Evolutionary conservation across 1,139 yeast genomes (phyloP).

Genomic region (Yamadazyma taylorii): DNA sequence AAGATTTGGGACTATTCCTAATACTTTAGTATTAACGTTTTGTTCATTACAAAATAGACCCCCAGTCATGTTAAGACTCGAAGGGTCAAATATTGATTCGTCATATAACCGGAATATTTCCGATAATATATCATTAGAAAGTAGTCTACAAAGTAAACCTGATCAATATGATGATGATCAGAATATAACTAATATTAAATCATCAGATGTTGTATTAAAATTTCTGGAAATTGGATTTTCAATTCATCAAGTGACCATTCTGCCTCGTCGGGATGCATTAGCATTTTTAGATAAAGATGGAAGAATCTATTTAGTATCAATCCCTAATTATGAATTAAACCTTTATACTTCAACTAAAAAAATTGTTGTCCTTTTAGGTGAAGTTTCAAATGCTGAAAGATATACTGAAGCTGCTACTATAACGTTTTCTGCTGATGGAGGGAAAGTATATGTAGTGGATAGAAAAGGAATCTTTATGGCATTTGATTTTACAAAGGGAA

Average conservation of each 20-base stretch:
- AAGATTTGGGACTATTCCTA: constrained; percentile 51
- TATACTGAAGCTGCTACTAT: constrained; percentile 73
- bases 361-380: constrained; percentile 71
- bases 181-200: constrained; percentile 25
- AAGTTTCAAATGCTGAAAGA: constrained; percentile 71
- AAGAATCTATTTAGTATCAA: constrained; percentile 63
- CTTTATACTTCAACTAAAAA: constrained; percentile 33
- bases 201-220: constrained; percentile 40
- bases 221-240: constrained; percentile 81
- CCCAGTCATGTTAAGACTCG: constrained; percentile 34
- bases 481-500: constrained; percentile 86
- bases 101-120: constrained; percentile 12
- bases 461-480: constrained; percentile 76
- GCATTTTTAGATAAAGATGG: constrained; percentile 83
- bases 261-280: constrained; percentile 85
- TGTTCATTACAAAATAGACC: constrained; percentile 40
- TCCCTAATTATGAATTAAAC: constrained; percentile 53
- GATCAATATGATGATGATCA: constrained; percentile 18
- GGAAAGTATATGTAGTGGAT: constrained; percentile 72
- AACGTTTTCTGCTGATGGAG: constrained; percentile 77
- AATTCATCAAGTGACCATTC: constrained; percentile 69
- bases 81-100: constrained; percentile 36
- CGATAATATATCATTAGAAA: constrained; percentile 20
- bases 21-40: constrained; percentile 37
- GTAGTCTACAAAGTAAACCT: constrained; percentile 21